These are phyloP conservation scores for Aspergillus clavatus DNA, from an alignment of 2,329 filamentous ascomycete genomes.

Conservation along the genomic window DNA sequence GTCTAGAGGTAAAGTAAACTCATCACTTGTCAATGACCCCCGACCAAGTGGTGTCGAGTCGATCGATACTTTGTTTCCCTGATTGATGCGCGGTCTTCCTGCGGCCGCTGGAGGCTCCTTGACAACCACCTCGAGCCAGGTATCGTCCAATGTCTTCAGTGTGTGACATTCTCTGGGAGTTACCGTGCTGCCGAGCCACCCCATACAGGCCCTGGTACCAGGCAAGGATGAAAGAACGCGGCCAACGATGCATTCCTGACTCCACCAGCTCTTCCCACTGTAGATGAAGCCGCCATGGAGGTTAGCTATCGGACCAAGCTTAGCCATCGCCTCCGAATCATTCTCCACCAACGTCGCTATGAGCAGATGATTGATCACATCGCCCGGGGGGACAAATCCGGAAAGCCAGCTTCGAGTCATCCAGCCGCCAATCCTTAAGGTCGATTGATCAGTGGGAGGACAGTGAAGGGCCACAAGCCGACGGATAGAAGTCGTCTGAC, in stretches of 20 bases:
- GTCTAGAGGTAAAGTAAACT: constrained; percentile 39
- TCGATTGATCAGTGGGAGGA: constrained; percentile 9
- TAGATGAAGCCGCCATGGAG: constrained; percentile 54
- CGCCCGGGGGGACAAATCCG: constrained; percentile 52
- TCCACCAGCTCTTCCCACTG: constrained; percentile 51
- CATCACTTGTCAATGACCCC: constrained; percentile 34
- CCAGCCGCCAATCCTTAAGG: constrained; percentile 45
- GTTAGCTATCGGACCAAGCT: constrained; percentile 48
- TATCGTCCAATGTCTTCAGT: constrained; percentile 29
- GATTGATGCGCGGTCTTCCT: constrained; percentile 41
- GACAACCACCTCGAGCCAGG: constrained; percentile 49
- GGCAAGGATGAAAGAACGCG: constrained; percentile 47
- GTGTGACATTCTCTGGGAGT: constrained; percentile 35
- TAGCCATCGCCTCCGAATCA: constrained; percentile 44
- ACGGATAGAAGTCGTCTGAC: constrained; percentile 24
- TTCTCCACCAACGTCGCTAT: constrained; percentile 55
- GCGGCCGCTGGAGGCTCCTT: constrained; percentile 24
- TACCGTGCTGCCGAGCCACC: constrained; percentile 47
- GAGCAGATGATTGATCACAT: constrained; percentile 51
- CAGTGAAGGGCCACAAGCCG: constrained; percentile 26
- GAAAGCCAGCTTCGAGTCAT: constrained; percentile 53
- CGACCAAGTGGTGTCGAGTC: constrained; percentile 40
- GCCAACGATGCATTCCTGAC: constrained; percentile 52
- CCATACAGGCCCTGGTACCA: constrained; percentile 49
- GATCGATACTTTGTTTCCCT: constrained; percentile 34